Percentiles rank a stretch among this genome's conserved stretches.
phyloP scores from a whole-genome alignment of 148 eudicot genomes.

The Amaranthus hypochondriacus region DNA sequence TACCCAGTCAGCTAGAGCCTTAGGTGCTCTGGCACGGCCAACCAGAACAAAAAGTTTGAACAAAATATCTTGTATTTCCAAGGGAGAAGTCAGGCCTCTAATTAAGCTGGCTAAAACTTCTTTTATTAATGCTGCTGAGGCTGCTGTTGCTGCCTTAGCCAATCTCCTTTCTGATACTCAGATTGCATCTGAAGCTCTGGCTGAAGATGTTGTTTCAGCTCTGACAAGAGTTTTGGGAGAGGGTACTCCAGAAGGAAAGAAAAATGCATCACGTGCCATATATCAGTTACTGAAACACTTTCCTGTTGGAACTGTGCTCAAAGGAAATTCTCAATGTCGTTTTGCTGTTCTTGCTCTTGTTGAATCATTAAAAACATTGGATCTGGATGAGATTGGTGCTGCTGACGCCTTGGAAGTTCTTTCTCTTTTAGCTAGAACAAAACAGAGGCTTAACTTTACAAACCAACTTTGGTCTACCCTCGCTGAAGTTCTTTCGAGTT shows the following conservation, averaged over 20 bases:
- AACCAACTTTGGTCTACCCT: conserved; percentile 50
- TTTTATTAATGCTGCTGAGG: conserved; percentile 64
- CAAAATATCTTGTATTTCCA: conserved; percentile 57
- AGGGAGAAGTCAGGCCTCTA: conserved; percentile 70
- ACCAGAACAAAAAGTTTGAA: conserved; percentile 41
- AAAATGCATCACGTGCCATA: conserved; percentile 62
- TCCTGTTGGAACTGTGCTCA: conserved; percentile 60
- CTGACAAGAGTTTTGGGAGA: conserved; percentile 58
- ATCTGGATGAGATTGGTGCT: conserved; percentile 50
- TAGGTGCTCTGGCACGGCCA: conserved; percentile 69
- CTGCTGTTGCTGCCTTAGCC: conserved; percentile 77
- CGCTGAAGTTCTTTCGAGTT: conserved; percentile 54
- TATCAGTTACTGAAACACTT: conserved; percentile 60
- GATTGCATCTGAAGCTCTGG: conserved; percentile 68
- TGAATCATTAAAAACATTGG: conserved; percentile 50
- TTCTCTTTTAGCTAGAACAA: conserved; percentile 54
- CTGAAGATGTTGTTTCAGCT: conserved; percentile 76
- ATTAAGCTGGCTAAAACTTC: conserved; percentile 77
- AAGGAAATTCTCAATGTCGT: conserved; percentile 53
- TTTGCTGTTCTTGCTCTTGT: conserved; percentile 62
- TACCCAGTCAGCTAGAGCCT: conserved; percentile 78
- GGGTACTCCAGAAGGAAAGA: conserved; percentile 72
- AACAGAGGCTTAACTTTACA: conserved; percentile 39
- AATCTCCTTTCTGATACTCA: conserved; percentile 64
- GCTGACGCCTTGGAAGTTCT: conserved; percentile 65